Evolutionary conservation across 768 basidiomycete species (phyloP).

Genomic region (Suillus decipiens): DNA sequence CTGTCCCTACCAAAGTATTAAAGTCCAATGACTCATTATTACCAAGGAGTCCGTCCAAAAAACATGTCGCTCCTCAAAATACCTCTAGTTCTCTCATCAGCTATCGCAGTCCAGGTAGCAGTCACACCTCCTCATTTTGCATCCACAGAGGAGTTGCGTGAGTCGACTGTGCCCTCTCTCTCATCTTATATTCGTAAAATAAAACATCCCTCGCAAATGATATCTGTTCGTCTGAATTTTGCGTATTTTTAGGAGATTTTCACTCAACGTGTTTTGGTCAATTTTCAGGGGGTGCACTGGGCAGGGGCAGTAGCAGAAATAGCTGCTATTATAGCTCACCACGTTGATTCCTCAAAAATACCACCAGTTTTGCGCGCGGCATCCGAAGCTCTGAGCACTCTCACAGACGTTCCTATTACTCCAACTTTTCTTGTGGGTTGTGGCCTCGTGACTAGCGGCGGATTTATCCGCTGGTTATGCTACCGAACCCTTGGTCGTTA

Average conservation of each 20-base stretch:
- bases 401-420: slow-evolving; percentile 7
- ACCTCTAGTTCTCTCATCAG: slow-evolving; percentile 43
- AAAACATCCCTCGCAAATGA: neutral
- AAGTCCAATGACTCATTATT: neutral
- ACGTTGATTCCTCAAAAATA: slow-evolving; percentile 3
- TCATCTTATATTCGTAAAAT: neutral
- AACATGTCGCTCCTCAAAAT: slow-evolving; percentile 39
- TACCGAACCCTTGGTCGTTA: slow-evolving; percentile 19
- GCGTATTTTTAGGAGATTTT: neutral
- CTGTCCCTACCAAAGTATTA: too few species aligned
- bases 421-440: slow-evolving; percentile 20
- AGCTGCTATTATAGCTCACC: slow-evolving; percentile 4
- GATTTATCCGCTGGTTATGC: slow-evolving; percentile 19
- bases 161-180: neutral
- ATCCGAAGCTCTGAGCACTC: neutral
- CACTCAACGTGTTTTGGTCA: neutral
- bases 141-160: slow-evolving; percentile 27
- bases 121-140: slow-evolving; percentile 49
- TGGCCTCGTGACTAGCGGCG: slow-evolving; percentile 4
- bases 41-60: neutral
- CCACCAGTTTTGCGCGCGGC: neutral
- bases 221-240: neutral
- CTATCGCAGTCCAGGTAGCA: slow-evolving; percentile 42
- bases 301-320: slow-evolving; percentile 4
- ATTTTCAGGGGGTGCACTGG: slow-evolving; percentile 6